A percentile compares a stretch with the other conserved stretches of the same genome.
Conservation (phyloP, 169 alveolate genomes). For the Theileria orientalis region DNA sequence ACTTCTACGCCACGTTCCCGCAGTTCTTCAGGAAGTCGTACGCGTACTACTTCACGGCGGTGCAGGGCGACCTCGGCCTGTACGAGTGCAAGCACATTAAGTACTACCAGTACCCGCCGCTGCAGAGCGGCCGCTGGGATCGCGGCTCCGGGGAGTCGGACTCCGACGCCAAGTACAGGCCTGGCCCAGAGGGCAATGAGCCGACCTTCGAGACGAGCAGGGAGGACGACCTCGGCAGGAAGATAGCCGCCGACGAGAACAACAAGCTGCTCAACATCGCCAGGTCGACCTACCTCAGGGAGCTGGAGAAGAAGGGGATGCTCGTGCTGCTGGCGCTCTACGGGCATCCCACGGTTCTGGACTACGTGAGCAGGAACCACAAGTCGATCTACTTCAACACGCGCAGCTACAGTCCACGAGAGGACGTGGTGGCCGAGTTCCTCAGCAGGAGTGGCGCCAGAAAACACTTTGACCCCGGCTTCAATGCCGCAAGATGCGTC, state of each 20-base stretch:
- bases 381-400: slow-evolving; percentile 24
- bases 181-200: neutral
- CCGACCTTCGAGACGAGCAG: neutral
- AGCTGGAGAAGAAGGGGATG: slow-evolving; percentile 44
- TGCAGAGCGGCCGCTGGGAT: neutral
- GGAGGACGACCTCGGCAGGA: neutral
- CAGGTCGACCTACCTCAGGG: slow-evolving; percentile 3
- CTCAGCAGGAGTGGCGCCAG: neutral
- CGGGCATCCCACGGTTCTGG: slow-evolving; percentile 57
- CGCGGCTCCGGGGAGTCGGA: neutral
- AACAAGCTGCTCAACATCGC: slow-evolving; percentile 8
- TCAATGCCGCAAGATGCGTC: too few relatives aligned
- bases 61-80: neutral
- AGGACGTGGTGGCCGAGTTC: neutral
- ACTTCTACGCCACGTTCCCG: neutral
- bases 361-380: neutral
- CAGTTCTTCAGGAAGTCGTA: neutral
- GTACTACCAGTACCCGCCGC: slow-evolving; percentile 4
- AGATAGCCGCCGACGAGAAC: neutral
- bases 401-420: neutral
- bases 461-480: too few relatives aligned
- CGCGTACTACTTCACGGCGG: neutral
- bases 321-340: slow-evolving; percentile 51
- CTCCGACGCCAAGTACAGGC: neutral
- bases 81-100: slow-evolving; percentile 3